These are phyloP conservation scores for Fusarium sp. DNA, from an alignment of 2,329 filamentous ascomycete genomes.

Conservation along the genomic window DNA sequence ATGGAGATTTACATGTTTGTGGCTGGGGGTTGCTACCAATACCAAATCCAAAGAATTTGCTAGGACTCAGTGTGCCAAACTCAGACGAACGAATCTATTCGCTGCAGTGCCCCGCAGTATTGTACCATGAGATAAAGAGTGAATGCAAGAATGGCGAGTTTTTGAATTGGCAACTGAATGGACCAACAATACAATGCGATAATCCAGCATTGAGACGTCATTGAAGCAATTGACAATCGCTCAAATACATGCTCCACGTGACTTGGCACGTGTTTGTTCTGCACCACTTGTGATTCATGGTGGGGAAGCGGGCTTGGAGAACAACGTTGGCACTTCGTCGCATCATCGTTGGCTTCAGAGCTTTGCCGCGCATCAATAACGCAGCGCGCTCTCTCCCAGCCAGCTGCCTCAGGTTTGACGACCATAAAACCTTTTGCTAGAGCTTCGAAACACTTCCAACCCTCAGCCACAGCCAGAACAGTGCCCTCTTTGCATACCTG, in stretches of 20 bases:
- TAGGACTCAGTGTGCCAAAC: neutral
- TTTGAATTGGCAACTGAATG: neutral
- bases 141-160: neutral
- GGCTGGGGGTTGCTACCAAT: neutral
- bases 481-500: conserved; percentile 37
- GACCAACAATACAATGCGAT: neutral
- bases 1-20: neutral
- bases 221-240: neutral
- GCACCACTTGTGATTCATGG: conserved; percentile 28
- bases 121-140: neutral
- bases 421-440: conserved; percentile 5
- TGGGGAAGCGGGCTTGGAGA: conserved; percentile 42
- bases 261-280: conserved; percentile 14
- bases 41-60: neutral
- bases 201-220: neutral
- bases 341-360: conserved; percentile 45
- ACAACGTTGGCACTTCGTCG: conserved; percentile 45
- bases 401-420: conserved; percentile 26
- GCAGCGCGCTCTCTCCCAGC: conserved; percentile 28
- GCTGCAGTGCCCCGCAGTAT: neutral
- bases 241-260: conserved; percentile 3
- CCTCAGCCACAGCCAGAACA: conserved; percentile 24
- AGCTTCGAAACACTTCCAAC: conserved; percentile 20
- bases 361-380: conserved; percentile 41
- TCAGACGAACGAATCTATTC: neutral